Conservation (phyloP, 306 rosid species). For the Prinsepia uniflora region DNA sequence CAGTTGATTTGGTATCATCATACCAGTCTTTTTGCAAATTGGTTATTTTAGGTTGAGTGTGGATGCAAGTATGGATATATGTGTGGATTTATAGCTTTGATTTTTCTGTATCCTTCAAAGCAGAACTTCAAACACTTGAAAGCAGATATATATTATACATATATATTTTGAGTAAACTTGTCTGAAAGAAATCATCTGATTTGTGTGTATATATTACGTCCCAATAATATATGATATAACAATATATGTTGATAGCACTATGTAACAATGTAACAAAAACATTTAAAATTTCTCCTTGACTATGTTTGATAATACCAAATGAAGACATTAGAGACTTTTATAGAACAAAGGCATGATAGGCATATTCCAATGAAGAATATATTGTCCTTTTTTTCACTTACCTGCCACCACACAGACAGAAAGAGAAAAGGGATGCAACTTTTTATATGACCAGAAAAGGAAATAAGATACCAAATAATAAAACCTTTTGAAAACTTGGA, state of each 20-base stretch:
- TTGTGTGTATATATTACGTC: no score
- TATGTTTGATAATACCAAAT: no score
- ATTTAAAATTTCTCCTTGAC: not conserved
- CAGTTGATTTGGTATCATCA: not conserved
- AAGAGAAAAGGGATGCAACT: conserved; percentile 9
- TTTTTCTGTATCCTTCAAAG: conserved; percentile 8
- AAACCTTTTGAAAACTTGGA: conserved; percentile 5
- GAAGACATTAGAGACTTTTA: not conserved
- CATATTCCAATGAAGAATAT: not conserved
- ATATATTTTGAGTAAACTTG: not conserved
- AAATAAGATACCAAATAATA: not conserved
- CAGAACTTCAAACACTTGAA: not conserved
- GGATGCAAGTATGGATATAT: not conserved
- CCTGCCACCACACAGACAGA: not conserved
- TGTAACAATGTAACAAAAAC: no score
- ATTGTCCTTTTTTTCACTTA: not conserved
- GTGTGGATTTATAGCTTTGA: not conserved
- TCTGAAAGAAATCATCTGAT: no score
- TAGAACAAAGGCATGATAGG: not conserved
- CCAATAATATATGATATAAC: no score
- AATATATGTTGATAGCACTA: no score
- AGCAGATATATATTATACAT: not conserved
- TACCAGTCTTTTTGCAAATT: not conserved
- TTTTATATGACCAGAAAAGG: conserved; percentile 1
- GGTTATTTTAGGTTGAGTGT: conserved; percentile 26